A percentile compares a stretch with the other conserved stretches of the same genome.
phyloP scores from a whole-genome alignment of 225 moss, liverwort and hornwort genomes.

The Ulota crispa region DNA sequence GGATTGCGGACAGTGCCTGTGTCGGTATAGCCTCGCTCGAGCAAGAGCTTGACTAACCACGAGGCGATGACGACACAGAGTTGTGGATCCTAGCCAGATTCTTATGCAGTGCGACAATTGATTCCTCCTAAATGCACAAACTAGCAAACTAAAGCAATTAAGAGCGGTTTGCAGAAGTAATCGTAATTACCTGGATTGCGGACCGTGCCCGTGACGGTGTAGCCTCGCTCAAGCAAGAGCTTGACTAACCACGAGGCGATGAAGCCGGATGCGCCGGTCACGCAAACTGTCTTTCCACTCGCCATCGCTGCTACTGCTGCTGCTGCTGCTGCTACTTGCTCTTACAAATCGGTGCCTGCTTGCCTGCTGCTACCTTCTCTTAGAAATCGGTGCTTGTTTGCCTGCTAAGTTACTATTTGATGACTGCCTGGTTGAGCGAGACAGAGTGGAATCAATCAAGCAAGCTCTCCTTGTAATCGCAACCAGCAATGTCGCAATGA shows the following conservation, averaged over 20 bases:
- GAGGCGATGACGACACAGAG: too few species aligned
- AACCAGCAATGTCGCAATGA: neutral
- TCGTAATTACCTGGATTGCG: conserved; percentile 49
- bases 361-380: neutral
- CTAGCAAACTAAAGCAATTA: neutral
- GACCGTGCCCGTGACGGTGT: conserved; percentile 61
- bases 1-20: conserved; percentile 64
- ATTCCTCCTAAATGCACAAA: neutral
- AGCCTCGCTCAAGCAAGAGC: conserved; percentile 64
- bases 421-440: neutral
- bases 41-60: conserved; percentile 63
- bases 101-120: neutral
- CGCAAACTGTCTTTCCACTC: conserved; percentile 44
- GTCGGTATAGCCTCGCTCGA: conserved; percentile 63
- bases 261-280: conserved; percentile 75
- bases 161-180: neutral
- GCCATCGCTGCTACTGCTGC: conserved; percentile 35
- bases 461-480: neutral
- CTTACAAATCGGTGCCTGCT: neutral
- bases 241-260: conserved; percentile 77
- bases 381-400: neutral
- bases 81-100: neutral
- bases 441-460: neutral
- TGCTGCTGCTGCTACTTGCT: neutral
- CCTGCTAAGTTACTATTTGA: neutral